Evolutionary conservation across 2,329 filamentous ascomycete genomes (phyloP), one percentile per base, ranked within the genome.

Genomic region (Hypoxylon sp.): DNA sequence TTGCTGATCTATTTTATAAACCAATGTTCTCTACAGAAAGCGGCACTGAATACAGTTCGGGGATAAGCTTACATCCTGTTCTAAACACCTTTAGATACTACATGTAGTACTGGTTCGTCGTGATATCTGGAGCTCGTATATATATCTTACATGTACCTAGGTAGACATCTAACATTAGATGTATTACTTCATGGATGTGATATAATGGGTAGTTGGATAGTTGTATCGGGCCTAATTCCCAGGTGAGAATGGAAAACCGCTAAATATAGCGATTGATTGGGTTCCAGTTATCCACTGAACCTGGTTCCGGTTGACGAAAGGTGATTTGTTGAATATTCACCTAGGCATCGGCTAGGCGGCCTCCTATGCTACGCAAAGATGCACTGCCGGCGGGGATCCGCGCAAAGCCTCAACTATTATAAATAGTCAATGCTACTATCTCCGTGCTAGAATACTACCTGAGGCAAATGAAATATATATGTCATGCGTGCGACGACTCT

Each of bases 311-410:
- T 47, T 47, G 19, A 27, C 12, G 25, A 32, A 32, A 34, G 53
- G 41, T 47, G 53, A 56, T 56, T 56, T 19, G 53, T 23, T 27
- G 43, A 25, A 45, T 21, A 7, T 39, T n/a, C 1, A 16, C 34
- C 5, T 11, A 41, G 37, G 37, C 16, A 12, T 2, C 3, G 12
- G 23, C 11, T 39, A 16, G 23, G 21, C 14, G 50, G 37, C 21
- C 21, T 21, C 9, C 27, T 5, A 32, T 25, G 37, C 16, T 41
- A 21, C 37, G 21, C 16, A n/a, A 6, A 25, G 53, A 37, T 21
- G 53, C 53, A 56, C 29, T 56, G 53, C 53, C 32, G 41, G 41
- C 43, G 41, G 11, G 27, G 41, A 56, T 27, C 43, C 12, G 41
- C 29, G 41, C 53, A 47, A 47, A 34, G 41, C 53, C 41, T 34